A percentile compares a stretch with the other conserved stretches of the same genome.
phyloP scores from a whole-genome alignment of 2,329 filamentous ascomycete species.

The Neonectria faginata region DNA sequence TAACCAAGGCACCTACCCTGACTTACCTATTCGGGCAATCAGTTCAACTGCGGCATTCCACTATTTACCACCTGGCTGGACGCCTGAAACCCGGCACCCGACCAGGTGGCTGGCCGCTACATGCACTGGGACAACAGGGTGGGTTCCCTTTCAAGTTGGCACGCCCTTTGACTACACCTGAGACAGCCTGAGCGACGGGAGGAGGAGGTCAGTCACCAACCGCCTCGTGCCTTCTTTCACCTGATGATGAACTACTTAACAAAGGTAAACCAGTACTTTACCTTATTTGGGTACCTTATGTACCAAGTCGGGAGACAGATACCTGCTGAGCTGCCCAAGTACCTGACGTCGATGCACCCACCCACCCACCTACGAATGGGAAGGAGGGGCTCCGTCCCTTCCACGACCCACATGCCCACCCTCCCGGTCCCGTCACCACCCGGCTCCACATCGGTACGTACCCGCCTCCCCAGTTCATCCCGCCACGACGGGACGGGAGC shows the following conservation, averaged over 20 bases:
- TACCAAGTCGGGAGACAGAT: no score
- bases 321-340: no score
- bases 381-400: slow-evolving; percentile 11
- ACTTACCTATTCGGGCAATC: no score
- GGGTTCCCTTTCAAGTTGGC: no score
- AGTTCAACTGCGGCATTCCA: not conserved
- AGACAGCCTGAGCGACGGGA: not conserved
- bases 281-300: no score
- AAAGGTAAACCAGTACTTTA: no score
- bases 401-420: slow-evolving; percentile 21
- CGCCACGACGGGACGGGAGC: not conserved
- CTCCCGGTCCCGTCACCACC: slow-evolving; percentile 3
- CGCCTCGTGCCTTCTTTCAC: not conserved
- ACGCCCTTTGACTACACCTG: not conserved
- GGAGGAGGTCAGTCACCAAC: no score
- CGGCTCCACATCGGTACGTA: slow-evolving; percentile 24
- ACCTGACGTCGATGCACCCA: slow-evolving; percentile 5
- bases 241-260: not conserved
- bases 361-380: not conserved
- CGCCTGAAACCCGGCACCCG: not conserved
- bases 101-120: not conserved
- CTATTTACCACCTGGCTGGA: not conserved
- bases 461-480: not conserved
- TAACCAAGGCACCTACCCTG: no score
- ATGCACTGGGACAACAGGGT: no score